Base-by-base conservation (phyloP, 306 rosid genomes). In the Mucuna pruriens region DNA sequence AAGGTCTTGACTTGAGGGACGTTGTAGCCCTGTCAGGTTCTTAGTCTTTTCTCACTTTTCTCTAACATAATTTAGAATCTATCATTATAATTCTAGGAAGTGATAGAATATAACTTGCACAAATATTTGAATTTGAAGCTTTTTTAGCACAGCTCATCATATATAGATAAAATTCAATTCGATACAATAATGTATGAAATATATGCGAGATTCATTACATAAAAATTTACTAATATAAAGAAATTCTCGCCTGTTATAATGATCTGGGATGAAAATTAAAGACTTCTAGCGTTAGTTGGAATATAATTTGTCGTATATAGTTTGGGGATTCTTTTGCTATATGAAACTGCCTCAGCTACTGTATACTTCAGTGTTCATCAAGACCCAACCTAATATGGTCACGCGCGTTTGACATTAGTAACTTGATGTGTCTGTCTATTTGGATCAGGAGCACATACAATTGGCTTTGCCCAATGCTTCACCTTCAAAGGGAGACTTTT, bases 21-120 rank as follows among this genome's bases (percentile, higher is more conserved):
- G 90, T 88, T 70, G 92, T 88, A 17, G 89, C 76, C 69, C 97
- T 93, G 75, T 93, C 97, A 84, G 97, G 97, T 92, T 66, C 17
- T 65, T 79, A 9, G 1, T 36, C 45, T 71, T 79, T 67, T 25
- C 38, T n/a, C 11, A 17, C 0, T 33, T n/a, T 29, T 44, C 70
- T 76, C 38, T 71, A 16, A 33, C 38, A 2, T 40, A 4, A 36
- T 42, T 29, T 29, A 29, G 31, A 29, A 29, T 29, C 2, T 29
- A 3, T 29, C 31, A 29, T 29, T 29, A 1, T 29, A 29, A 29
- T 29, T 29, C 31, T 29, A 3, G 31, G 31, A 29, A 29, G 31
- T 29, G 31, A 29, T 29, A 29, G 1, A 29, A 29, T 1, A 1
- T 29, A 29, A 29, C 31, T 29, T 29, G 31, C n/a, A n/a, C n/a